Evolutionary conservation across 2,329 filamentous ascomycete species (phyloP).

Genomic region (Colletotrichum plurivorum): DNA sequence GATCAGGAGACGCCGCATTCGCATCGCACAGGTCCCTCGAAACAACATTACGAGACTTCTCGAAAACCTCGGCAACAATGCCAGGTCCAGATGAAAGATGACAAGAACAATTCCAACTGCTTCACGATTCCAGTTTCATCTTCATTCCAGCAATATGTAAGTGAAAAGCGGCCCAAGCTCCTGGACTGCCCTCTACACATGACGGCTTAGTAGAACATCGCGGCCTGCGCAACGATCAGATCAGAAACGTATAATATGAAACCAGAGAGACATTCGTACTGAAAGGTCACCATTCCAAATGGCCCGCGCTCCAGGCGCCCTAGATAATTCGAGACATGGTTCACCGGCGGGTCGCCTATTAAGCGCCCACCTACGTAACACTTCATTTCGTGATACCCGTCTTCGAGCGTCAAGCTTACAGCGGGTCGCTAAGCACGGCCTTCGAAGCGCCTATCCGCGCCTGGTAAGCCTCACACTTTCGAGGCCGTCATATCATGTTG

Average conservation of each 20-base stretch:
- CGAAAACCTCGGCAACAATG: neutral
- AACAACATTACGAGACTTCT: neutral
- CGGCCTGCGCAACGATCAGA: slow-evolving; percentile 8
- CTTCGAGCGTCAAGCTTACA: neutral
- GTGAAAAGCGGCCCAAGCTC: slow-evolving; percentile 3
- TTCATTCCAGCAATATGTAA: neutral
- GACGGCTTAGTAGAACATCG: neutral
- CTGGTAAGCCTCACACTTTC: neutral
- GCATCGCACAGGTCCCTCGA: too few relatives aligned
- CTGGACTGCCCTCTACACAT: neutral
- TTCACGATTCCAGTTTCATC: slow-evolving; percentile 2
- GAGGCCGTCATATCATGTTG: neutral
- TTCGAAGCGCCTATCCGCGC: neutral
- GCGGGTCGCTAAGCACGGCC: neutral
- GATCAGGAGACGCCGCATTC: too few relatives aligned
- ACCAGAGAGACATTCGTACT: slow-evolving; percentile 1
- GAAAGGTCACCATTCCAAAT: neutral
- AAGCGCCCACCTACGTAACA: slow-evolving; percentile 24
- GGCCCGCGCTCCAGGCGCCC: slow-evolving; percentile 6
- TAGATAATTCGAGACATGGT: neutral
- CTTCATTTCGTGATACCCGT: slow-evolving; percentile 15
- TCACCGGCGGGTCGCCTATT: slow-evolving; percentile 7
- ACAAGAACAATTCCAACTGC: neutral
- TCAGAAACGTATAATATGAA: slow-evolving; percentile 14
- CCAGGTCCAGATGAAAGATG: neutral